Percentiles rank a stretch among this genome's conserved stretches.
These are phyloP conservation scores for Neolentinus lepideus DNA, from an alignment of 1,284 basidiomycete genomes.

Conservation along the genomic window DNA sequence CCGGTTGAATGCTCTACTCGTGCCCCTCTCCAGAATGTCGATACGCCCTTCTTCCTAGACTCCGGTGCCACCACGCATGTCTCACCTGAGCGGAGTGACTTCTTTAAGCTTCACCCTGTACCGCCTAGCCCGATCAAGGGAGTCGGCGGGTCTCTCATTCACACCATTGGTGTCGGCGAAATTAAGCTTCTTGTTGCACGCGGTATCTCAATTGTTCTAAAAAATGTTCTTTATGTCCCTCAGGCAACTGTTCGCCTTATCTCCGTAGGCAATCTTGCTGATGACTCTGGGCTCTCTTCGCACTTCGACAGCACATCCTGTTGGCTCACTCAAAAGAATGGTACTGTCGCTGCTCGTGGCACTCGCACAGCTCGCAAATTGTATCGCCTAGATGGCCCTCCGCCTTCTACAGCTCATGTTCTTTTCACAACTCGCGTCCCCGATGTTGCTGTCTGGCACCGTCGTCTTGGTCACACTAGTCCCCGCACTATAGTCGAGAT, in stretches of 20 bases:
- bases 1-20: not conserved
- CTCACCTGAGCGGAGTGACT: conserved; percentile 19
- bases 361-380: not conserved
- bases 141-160: conserved; percentile 23
- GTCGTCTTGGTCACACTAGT: conserved; percentile 7
- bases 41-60: conserved; percentile 20
- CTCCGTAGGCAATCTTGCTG: conserved; percentile 12
- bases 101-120: conserved; percentile 19
- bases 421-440: not conserved
- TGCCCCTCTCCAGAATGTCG: not conserved
- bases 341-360: not conserved
- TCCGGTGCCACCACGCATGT: conserved; percentile 23
- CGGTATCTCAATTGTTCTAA: conserved; percentile 10
- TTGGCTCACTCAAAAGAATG: not conserved
- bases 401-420: not conserved
- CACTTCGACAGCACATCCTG: not conserved
- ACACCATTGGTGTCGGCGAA: conserved; percentile 20
- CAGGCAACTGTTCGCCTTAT: conserved; percentile 16
- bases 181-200: conserved; percentile 18
- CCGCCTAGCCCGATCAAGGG: conserved; percentile 18
- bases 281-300: not conserved
- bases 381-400: not conserved
- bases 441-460: conserved; percentile 7
- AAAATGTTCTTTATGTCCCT: conserved; percentile 18
- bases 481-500: conserved; percentile 6